Evolutionary conservation across 2,329 filamentous ascomycete genomes (phyloP), one percentile per base, ranked within the genome.

Genomic region (Xylaria sp.): DNA sequence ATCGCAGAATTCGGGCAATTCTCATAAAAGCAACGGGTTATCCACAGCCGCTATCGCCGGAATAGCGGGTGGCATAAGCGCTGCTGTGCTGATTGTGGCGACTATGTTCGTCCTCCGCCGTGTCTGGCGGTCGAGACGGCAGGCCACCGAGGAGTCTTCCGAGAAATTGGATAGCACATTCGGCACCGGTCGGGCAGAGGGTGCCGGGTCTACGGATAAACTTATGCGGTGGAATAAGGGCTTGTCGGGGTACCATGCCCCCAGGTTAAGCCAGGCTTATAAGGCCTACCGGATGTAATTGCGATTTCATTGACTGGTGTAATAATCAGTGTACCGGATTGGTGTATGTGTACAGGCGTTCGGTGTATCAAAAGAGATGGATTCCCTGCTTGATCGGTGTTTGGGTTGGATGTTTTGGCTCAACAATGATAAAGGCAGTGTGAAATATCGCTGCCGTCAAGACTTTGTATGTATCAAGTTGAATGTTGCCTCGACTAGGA

Each of bases 221-320:
- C 59, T 68, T n/a, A 65, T 66, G 19, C 68, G 69, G 48, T 72
- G 71, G 71, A 70, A 71, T 52, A 68, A 63, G 55, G 70, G 69
- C 11, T 52, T 72, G 46, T 70, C 70, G 30, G 60, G 64, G 42
- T 71, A 64, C 42, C 70, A 73, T 56, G 57, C 58, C 19, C 68
- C 68, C 16, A 63, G 68, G 46, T 6, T 54, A 5, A 59, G 39
- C 13, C 65, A 63, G 59, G 61, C 59, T 23, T 68, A 65, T 47
- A 68, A 68, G 56, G 69, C 61, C 23, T 71, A 71, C 60, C 62
- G 68, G 52, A 69, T 71, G 68, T 71, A 53, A 62, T 48, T 10
- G 19, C 19, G 42, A 11, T 18, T 30, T 8, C 4, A 6, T 23
- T 1, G 47, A 49, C n/a, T 8, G 46, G 34, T 16, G 46, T 30